Evolutionary conservation across 1,284 basidiomycete genomes (phyloP).

Genomic region (Ceratobasidium sp.): DNA sequence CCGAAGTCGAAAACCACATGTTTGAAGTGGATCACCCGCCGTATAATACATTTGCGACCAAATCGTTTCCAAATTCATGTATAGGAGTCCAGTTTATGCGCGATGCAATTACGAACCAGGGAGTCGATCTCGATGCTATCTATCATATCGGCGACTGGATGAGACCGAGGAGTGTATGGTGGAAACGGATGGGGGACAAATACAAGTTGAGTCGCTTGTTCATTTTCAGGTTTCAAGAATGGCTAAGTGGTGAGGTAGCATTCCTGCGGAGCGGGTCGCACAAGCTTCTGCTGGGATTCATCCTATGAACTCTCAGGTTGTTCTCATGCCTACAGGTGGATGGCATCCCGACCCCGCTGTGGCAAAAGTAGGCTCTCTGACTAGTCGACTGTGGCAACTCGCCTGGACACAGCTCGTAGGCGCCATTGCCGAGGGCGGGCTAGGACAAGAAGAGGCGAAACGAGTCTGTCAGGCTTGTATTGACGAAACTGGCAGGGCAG

Average conservation of each 20-base stretch:
- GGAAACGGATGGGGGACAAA: conserved; percentile 17
- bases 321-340: conserved; percentile 12
- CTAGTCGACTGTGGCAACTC: not conserved
- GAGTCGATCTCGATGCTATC: conserved; percentile 14
- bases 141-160: conserved; percentile 29
- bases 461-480: not conserved
- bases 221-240: too few species aligned
- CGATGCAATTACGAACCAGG: not conserved
- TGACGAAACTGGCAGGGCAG: not conserved
- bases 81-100: not conserved
- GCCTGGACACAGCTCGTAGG: conserved; percentile 25
- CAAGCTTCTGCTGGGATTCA: not conserved
- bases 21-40: conserved; percentile 29
- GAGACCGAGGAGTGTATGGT: conserved; percentile 1
- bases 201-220: not conserved
- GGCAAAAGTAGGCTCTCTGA: not conserved
- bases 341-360: too few species aligned
- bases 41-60: not conserved
- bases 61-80: not conserved
- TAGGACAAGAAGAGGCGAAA: conserved; percentile 5
- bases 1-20: conserved; percentile 18
- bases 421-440: not conserved
- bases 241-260: not conserved
- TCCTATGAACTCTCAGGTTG: not conserved
- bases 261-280: not conserved